Conservation (phyloP, 495 filamentous ascomycete species). For the Elasticomyces elasticus region DNA sequence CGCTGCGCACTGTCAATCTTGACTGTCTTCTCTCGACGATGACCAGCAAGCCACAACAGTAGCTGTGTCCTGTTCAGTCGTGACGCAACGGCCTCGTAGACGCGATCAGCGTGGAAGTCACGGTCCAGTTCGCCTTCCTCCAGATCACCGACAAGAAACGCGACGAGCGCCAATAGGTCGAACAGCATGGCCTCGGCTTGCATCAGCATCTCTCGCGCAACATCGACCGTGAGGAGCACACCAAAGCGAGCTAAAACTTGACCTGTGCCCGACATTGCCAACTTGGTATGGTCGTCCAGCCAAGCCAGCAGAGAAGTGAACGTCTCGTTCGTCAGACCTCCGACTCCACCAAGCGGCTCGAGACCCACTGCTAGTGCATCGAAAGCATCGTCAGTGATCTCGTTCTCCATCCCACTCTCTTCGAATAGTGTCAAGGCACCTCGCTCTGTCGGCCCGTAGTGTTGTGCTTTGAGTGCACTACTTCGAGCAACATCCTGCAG, state of each 20-base stretch:
- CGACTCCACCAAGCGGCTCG: slow-evolving; percentile 47
- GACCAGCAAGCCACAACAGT: slow-evolving; percentile 65
- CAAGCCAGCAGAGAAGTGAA: slow-evolving; percentile 42
- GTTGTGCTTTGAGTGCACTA: not conserved
- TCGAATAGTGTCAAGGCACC: slow-evolving; percentile 64
- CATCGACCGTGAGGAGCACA: slow-evolving; percentile 57
- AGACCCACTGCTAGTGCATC: slow-evolving; percentile 32
- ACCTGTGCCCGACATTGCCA: slow-evolving; percentile 34
- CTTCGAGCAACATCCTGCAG: not conserved
- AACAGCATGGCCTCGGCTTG: slow-evolving; percentile 60
- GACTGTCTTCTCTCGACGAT: not conserved
- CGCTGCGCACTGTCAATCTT: not conserved
- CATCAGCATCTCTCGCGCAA: slow-evolving; percentile 66
- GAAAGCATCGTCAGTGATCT: slow-evolving; percentile 63
- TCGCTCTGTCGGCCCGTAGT: not conserved
- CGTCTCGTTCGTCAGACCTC: slow-evolving; percentile 41
- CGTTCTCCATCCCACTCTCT: slow-evolving; percentile 58
- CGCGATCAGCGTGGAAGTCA: slow-evolving; percentile 49
- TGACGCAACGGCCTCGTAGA: slow-evolving; percentile 58
- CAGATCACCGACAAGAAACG: slow-evolving; percentile 71
- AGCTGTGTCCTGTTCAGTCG: slow-evolving; percentile 66
- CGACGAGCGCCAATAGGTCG: slow-evolving; percentile 69
- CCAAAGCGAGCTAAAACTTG: slow-evolving; percentile 47
- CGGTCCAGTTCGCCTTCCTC: slow-evolving; percentile 54
- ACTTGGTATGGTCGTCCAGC: slow-evolving; percentile 28